Percentiles rank a stretch among this genome's conserved stretches.
Conservation (phyloP, 345 rosid genomes). For the Corchorus olitorius region DNA sequence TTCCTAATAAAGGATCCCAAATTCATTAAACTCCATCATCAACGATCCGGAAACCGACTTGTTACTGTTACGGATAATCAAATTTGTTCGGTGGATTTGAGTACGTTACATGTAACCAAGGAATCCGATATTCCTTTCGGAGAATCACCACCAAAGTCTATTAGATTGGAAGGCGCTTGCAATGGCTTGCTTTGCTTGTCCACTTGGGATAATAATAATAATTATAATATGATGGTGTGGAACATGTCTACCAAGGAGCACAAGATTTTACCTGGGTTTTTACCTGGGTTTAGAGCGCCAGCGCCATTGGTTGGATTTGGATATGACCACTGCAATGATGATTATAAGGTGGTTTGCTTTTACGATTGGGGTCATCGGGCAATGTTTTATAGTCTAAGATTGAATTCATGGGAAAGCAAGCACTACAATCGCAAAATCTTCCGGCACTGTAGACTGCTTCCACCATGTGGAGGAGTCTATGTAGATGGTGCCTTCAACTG, state of each 20-base stretch:
- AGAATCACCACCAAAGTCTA: no score
- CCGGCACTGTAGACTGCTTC: no score
- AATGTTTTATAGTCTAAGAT: not conserved
- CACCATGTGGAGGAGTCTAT: not conserved
- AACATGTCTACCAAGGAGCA: not conserved
- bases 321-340: not conserved
- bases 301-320: not conserved
- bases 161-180: not conserved
- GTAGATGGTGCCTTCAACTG: not conserved
- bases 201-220: no score
- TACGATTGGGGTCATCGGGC: not conserved
- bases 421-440: no score
- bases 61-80: no score
- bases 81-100: not conserved
- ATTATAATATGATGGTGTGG: not conserved
- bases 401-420: not conserved
- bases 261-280: not conserved
- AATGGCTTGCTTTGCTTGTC: not conserved
- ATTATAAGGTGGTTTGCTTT: not conserved
- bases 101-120: not conserved
- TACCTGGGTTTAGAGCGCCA: no score
- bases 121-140: not conserved
- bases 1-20: not conserved
- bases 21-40: not conserved
- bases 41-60: not conserved